Evolutionary conservation across 345 rosid species (phyloP).

Genomic region (Stellera chamaejasme): DNA sequence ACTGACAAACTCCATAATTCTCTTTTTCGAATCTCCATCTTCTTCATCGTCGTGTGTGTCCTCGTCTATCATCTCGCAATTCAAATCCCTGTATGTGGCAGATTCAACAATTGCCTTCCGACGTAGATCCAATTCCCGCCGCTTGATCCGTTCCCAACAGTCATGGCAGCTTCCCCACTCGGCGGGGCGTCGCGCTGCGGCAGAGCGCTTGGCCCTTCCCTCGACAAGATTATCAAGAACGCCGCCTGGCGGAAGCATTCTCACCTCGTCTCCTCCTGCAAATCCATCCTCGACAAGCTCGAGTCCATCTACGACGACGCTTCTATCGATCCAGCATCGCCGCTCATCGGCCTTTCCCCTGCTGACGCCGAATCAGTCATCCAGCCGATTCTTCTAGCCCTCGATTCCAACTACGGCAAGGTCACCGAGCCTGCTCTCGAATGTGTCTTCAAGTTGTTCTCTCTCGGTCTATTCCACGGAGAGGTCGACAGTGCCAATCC

Average conservation of each 20-base stretch:
- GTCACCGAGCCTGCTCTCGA: conserved; percentile 84
- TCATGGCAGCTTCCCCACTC: conserved; percentile 63
- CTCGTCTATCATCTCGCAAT: not conserved
- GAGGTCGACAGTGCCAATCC: conserved; percentile 34
- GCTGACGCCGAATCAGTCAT: conserved; percentile 58
- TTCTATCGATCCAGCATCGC: conserved; percentile 34
- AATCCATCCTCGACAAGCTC: conserved; percentile 75
- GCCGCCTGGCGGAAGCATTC: conserved; percentile 97
- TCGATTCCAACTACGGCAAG: conserved; percentile 60
- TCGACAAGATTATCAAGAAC: conserved; percentile 88
- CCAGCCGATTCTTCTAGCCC: conserved; percentile 59
- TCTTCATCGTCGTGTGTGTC: not conserved
- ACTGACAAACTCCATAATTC: not conserved
- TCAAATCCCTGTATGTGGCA: conserved; percentile 2
- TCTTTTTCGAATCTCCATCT: not conserved
- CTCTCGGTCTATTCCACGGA: conserved; percentile 56
- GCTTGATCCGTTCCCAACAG: not conserved
- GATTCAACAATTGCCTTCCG: not conserved
- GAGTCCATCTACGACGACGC: conserved; percentile 39
- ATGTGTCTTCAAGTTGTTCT: conserved; percentile 66
- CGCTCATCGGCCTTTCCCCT: conserved; percentile 48
- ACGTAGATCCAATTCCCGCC: not conserved
- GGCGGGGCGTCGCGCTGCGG: conserved; percentile 81
- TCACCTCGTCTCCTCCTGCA: conserved; percentile 74
- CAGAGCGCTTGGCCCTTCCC: conserved; percentile 63